Conservation (phyloP, 805 yeast species). For the Wickerhamiella sergipiensis region DNA sequence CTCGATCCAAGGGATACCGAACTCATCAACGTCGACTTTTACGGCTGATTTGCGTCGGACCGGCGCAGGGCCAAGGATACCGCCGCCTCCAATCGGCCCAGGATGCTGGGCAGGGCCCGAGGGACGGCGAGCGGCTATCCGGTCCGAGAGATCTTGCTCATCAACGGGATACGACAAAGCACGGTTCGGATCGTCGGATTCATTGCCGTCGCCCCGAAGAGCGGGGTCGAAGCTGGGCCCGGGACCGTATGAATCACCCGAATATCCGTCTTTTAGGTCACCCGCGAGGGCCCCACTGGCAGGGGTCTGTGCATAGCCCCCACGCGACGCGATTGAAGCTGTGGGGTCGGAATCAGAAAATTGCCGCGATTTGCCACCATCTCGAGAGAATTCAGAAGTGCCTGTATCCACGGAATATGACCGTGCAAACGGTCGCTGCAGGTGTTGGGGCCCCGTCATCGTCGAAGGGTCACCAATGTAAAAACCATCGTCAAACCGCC, state of each 20-base stretch:
- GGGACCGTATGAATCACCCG: too few relatives aligned
- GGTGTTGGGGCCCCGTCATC: not conserved
- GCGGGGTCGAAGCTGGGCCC: too few relatives aligned
- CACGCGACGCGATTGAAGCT: not conserved
- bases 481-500: not conserved
- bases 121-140: not conserved
- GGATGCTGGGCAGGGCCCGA: not conserved
- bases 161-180: not conserved
- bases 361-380: not conserved
- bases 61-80: not conserved
- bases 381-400: not conserved
- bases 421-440: not conserved
- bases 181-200: not conserved
- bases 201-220: not conserved
- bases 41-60: not conserved
- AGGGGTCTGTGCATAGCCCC: not conserved
- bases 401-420: not conserved
- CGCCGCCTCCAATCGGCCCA: not conserved
- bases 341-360: not conserved
- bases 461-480: not conserved
- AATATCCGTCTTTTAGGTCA: not conserved
- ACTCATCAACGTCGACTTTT: conserved; percentile 3
- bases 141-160: not conserved
- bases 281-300: too few relatives aligned
- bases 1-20: conserved; percentile 19